A percentile compares a stretch with the other conserved stretches of the same genome.
phyloP scores from a whole-genome alignment of 768 basidiomycete species.

The Suillus clintonianus region DNA sequence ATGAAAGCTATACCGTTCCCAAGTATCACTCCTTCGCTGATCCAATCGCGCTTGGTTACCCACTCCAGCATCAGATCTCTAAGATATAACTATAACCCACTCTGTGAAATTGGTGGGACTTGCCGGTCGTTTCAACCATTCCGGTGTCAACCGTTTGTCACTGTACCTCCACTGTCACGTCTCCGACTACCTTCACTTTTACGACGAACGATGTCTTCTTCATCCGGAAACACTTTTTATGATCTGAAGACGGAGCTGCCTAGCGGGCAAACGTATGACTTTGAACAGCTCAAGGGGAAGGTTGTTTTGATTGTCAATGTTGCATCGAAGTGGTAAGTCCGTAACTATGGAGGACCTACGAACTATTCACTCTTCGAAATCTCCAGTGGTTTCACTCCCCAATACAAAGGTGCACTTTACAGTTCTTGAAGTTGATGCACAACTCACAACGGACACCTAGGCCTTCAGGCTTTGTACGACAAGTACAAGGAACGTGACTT shows the following conservation, averaged over 20 bases:
- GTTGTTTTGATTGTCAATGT: conserved; percentile 78
- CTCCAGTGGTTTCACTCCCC: conserved; percentile 78
- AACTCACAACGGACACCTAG: conserved; percentile 31
- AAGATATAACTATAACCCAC: not conserved
- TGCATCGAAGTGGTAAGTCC: conserved; percentile 64
- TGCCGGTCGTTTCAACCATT: not conserved
- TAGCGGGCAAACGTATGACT: conserved; percentile 54
- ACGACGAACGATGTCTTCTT: conserved; percentile 23
- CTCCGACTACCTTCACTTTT: not conserved
- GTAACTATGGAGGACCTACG: not conserved
- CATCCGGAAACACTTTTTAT: conserved; percentile 50
- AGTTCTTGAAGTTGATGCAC: not conserved
- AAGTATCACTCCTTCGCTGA: not conserved
- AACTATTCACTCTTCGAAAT: conserved; percentile 1
- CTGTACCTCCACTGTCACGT: not conserved
- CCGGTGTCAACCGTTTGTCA: not conserved
- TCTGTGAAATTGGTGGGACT: not conserved
- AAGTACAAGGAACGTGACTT: conserved; percentile 79
- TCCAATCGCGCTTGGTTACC: not conserved
- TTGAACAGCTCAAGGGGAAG: conserved; percentile 73
- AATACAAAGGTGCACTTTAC: conserved; percentile 60
- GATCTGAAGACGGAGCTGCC: conserved; percentile 68
- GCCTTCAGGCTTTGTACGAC: conserved; percentile 78
- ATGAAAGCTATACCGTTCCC: not conserved
- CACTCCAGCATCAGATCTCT: not conserved